phyloP scores from a whole-genome alignment of 169 alveolate genomes.

The Eimeria zaria region DNA sequence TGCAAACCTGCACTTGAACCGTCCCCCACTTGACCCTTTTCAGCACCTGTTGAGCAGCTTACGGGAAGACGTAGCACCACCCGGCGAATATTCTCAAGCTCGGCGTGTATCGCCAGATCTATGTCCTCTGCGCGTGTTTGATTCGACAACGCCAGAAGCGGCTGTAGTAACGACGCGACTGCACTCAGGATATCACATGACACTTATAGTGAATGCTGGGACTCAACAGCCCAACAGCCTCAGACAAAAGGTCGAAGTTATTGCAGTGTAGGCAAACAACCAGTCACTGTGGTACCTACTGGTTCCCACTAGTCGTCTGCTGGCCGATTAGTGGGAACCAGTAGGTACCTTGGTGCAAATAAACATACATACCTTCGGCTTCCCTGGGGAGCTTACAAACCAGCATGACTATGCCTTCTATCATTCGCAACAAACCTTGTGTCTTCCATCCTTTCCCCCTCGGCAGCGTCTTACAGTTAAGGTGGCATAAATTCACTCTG shows the following conservation, averaged over 20 bases:
- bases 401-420: slow-evolving; percentile 11
- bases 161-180: slow-evolving; percentile 6
- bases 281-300: background rate
- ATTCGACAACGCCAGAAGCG: slow-evolving; percentile 3
- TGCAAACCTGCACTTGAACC: background rate
- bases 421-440: slow-evolving; percentile 25
- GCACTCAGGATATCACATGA: background rate
- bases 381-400: slow-evolving; percentile 42
- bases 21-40: slow-evolving; percentile 1
- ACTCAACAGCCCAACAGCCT: background rate
- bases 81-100: slow-evolving; percentile 41
- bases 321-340: no score
- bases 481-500: slow-evolving; percentile 37
- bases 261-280: background rate
- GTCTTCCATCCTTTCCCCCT: slow-evolving; percentile 60
- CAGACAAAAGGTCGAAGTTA: background rate
- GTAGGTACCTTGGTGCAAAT: background rate
- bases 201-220: no score
- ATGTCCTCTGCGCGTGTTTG: slow-evolving; percentile 50
- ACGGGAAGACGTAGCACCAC: background rate
- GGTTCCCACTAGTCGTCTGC: no score
- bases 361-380: slow-evolving; percentile 19
- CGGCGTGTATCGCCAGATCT: slow-evolving; percentile 33
- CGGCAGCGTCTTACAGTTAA: slow-evolving; percentile 24
- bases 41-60: background rate